Conservation (phyloP, 2,329 filamentous ascomycete genomes). For the Pseudonectria foliicola region DNA sequence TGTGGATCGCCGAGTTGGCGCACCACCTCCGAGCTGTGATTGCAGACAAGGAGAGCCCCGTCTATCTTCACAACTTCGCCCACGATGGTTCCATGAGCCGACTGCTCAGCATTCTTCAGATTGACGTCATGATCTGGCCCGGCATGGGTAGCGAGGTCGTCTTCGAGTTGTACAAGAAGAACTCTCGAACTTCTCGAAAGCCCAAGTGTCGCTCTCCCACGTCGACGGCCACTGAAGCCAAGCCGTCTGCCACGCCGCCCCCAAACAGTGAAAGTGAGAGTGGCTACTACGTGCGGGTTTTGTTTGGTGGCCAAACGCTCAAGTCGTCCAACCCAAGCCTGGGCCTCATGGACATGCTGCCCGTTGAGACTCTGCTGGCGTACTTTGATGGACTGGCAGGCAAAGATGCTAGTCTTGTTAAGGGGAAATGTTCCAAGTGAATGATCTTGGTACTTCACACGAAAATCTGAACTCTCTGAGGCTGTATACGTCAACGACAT, state of each 20-base stretch:
- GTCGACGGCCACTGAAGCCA: no score
- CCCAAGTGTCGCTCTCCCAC: no score
- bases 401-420: constrained; percentile 35
- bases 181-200: no score
- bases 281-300: constrained; percentile 53
- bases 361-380: constrained; percentile 52
- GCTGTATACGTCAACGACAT: no score
- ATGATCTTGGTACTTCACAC: no score
- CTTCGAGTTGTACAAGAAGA: constrained; percentile 60
- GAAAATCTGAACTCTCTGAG: no score
- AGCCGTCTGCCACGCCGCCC: no score
- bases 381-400: constrained; percentile 71
- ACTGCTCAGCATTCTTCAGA: constrained; percentile 60
- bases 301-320: constrained; percentile 64
- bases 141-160: constrained; percentile 74
- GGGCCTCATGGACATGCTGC: constrained; percentile 65
- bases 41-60: constrained; percentile 28
- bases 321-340: constrained; percentile 61
- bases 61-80: constrained; percentile 70
- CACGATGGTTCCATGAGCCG: constrained; percentile 69
- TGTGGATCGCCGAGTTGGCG: constrained; percentile 68
- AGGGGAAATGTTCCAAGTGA: constrained; percentile 20
- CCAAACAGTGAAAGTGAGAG: constrained; percentile 9
- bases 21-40: constrained; percentile 53
- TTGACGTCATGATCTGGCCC: constrained; percentile 70